A percentile compares a stretch with the other conserved stretches of the same genome.
These are phyloP conservation scores for Scutellaria barbata DNA, from an alignment of 257 asterid species.

Conservation along the genomic window DNA sequence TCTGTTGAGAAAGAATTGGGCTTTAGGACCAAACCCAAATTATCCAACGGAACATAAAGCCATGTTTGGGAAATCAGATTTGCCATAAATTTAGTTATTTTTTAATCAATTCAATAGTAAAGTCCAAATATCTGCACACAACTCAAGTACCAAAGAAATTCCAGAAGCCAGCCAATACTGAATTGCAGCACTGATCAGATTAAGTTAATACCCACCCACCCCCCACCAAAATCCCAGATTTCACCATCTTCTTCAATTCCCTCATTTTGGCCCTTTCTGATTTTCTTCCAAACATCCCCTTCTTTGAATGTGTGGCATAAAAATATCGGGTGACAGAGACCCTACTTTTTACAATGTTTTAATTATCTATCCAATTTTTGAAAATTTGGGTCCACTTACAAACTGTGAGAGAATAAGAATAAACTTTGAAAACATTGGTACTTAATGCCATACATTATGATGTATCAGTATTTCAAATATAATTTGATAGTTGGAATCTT, in stretches of 20 bases:
- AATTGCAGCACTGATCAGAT: constrained; percentile 18
- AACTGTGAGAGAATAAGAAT: constrained; percentile 40
- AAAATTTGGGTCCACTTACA: constrained; percentile 29
- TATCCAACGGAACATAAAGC: background rate
- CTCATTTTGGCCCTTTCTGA: constrained; percentile 38
- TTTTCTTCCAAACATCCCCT: constrained; percentile 55
- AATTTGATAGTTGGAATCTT: background rate
- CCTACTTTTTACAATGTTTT: constrained; percentile 34
- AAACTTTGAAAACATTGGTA: constrained; percentile 30
- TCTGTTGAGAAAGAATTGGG: too few relatives aligned
- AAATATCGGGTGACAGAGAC: constrained; percentile 49
- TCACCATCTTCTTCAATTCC: constrained; percentile 32
- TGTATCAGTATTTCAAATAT: constrained; percentile 12
- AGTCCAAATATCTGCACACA: constrained; percentile 33
- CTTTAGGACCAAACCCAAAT: background rate
- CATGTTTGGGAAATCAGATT: background rate
- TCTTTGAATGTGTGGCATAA: constrained; percentile 52
- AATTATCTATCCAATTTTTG: constrained; percentile 30
- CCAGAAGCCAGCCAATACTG: constrained; percentile 35
- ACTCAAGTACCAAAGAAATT: constrained; percentile 36
- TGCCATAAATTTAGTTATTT: background rate
- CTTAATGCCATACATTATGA: constrained; percentile 15
- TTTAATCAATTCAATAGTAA: background rate
- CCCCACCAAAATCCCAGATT: constrained; percentile 26
- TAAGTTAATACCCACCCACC: background rate